Evolutionary conservation across 805 yeast species (phyloP).

Genomic region (Lipomyces kockii): DNA sequence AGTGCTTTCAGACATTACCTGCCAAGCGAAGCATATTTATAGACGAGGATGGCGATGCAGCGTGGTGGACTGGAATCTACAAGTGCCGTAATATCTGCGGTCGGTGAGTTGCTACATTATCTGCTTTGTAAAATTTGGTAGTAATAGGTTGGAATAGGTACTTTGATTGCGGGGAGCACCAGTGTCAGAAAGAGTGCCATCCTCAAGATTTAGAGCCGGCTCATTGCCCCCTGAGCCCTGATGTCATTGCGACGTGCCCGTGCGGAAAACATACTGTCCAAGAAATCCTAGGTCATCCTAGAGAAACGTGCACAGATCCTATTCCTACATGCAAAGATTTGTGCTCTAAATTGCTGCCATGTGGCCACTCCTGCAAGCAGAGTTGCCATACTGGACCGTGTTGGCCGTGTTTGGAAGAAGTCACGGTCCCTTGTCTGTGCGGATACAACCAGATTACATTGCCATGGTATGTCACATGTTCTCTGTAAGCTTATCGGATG

Average conservation of each 20-base stretch:
- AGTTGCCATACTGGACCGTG: slow-evolving; percentile 81
- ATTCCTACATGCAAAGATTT: slow-evolving; percentile 71
- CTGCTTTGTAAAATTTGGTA: slow-evolving; percentile 33
- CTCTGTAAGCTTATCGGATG: background rate
- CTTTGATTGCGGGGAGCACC: slow-evolving; percentile 69
- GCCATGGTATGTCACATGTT: slow-evolving; percentile 26
- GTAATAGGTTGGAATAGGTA: slow-evolving; percentile 28
- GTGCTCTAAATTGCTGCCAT: slow-evolving; percentile 66
- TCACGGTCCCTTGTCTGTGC: slow-evolving; percentile 66
- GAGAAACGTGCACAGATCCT: slow-evolving; percentile 73
- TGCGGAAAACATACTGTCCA: slow-evolving; percentile 70
- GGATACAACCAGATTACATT: slow-evolving; percentile 46
- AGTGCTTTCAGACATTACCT: slow-evolving; percentile 49
- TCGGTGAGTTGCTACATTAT: background rate
- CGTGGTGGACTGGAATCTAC: slow-evolving; percentile 57
- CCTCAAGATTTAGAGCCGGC: slow-evolving; percentile 50
- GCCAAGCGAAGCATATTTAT: slow-evolving; percentile 33
- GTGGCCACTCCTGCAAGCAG: slow-evolving; percentile 74
- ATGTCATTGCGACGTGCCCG: slow-evolving; percentile 64
- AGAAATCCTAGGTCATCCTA: slow-evolving; percentile 46
- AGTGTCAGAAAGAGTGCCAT: slow-evolving; percentile 59
- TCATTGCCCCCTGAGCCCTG: slow-evolving; percentile 70
- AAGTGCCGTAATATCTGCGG: slow-evolving; percentile 54
- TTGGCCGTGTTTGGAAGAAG: slow-evolving; percentile 62
- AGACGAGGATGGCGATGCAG: slow-evolving; percentile 35